These are phyloP conservation scores for Fusarium nygamai DNA, from an alignment of 2,329 filamentous ascomycete genomes.

Conservation along the genomic window DNA sequence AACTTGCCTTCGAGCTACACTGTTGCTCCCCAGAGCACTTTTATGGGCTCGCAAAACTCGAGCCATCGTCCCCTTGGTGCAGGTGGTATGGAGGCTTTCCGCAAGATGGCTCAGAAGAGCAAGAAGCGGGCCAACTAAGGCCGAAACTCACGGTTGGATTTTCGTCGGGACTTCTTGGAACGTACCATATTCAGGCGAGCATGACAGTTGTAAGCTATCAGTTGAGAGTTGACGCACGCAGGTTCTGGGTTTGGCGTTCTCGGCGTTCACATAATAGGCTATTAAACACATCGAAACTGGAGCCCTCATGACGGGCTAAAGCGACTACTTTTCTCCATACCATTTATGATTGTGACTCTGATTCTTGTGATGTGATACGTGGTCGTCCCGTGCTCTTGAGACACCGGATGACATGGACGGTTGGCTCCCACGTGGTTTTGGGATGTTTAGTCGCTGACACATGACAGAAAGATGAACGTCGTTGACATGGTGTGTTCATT, in stretches of 20 bases:
- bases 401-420: constrained; percentile 12
- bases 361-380: neutral
- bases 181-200: neutral
- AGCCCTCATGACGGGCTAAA: constrained; percentile 12
- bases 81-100: constrained; percentile 71
- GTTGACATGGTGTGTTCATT: neutral
- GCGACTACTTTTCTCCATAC: neutral
- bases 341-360: neutral
- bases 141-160: neutral
- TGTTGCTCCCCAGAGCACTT: constrained; percentile 70
- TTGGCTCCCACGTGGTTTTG: constrained; percentile 13
- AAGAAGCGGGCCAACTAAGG: constrained; percentile 58
- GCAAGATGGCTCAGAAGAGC: constrained; percentile 71
- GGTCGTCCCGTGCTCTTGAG: neutral
- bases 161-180: neutral
- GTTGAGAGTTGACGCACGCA: constrained; percentile 27
- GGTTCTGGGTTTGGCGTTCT: constrained; percentile 36
- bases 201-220: constrained; percentile 32
- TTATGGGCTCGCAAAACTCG: constrained; percentile 60
- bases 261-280: constrained; percentile 32
- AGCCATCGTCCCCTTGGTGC: constrained; percentile 70
- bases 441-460: neutral
- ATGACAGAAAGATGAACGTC: neutral
- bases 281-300: constrained; percentile 16
- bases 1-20: constrained; percentile 67